A percentile compares a stretch with the other conserved stretches of the same genome.
These are phyloP conservation scores for Colletotrichum sublineola DNA, from an alignment of 2,329 filamentous ascomycete species.

Conservation along the genomic window DNA sequence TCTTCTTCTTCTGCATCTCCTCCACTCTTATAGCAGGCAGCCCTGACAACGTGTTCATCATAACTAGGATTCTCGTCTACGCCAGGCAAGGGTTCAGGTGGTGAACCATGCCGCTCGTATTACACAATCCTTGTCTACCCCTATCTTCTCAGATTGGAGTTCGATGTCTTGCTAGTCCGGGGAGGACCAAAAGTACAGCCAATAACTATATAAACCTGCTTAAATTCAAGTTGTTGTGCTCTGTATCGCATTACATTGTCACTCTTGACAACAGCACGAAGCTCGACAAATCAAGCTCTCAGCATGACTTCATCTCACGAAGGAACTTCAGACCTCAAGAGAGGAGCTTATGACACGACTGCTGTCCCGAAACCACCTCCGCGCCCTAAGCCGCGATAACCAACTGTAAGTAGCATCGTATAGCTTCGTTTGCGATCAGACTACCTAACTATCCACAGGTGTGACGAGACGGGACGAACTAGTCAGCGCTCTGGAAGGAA, in stretches of 20 bases:
- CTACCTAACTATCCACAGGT: background rate
- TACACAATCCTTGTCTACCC: background rate
- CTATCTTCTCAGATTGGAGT: background rate
- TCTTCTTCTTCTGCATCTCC: background rate
- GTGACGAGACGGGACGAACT: no score
- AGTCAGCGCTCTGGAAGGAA: no score
- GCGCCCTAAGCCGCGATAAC: background rate
- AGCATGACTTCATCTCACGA: background rate
- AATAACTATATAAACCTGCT: background rate
- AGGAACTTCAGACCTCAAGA: fast-evolving
- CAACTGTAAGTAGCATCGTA: background rate
- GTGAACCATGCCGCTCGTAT: background rate
- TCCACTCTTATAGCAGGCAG: background rate
- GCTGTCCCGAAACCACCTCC: background rate
- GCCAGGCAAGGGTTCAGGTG: background rate
- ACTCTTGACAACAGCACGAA: background rate
- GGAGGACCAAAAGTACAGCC: background rate
- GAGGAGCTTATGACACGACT: background rate
- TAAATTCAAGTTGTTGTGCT: background rate
- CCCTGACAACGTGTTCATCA: background rate
- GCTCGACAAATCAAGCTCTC: background rate
- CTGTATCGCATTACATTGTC: background rate
- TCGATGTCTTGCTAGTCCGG: background rate
- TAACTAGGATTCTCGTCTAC: background rate
- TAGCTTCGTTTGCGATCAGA: background rate